phyloP scores from a whole-genome alignment of 148 eudicot species.

The Diospyros lotus region DNA sequence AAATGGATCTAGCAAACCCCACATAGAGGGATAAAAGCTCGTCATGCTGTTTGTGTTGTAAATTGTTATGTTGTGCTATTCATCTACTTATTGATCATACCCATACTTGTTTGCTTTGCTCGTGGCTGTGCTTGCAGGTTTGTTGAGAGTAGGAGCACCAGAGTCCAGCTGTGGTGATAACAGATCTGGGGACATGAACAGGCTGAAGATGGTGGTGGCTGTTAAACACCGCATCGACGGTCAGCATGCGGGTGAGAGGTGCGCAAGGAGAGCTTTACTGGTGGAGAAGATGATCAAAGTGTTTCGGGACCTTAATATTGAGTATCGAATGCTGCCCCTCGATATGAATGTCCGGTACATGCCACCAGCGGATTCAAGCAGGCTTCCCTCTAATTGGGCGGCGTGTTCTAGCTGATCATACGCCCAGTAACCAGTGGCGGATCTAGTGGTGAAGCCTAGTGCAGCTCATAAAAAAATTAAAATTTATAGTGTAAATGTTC shows the following conservation, averaged over 20 bases:
- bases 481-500: no score
- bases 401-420: no score
- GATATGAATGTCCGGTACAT: no score
- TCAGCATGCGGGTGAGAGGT: constrained; percentile 50
- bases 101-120: no score
- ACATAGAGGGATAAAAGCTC: background rate
- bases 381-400: no score
- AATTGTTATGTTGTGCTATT: background rate
- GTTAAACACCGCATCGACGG: constrained; percentile 64
- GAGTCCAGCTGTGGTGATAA: constrained; percentile 40
- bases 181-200: constrained; percentile 44
- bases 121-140: constrained; percentile 28
- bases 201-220: constrained; percentile 43
- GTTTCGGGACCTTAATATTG: constrained; percentile 40
- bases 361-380: no score
- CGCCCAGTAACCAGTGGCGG: no score
- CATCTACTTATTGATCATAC: no score
- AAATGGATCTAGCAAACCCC: background rate
- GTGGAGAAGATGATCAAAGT: constrained; percentile 46
- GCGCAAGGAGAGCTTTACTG: constrained; percentile 39
- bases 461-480: no score
- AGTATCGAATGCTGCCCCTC: constrained; percentile 57
- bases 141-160: constrained; percentile 58
- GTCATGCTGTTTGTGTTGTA: background rate
- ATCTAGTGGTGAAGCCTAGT: no score